These are phyloP conservation scores for Spergularia bocconei DNA, from an alignment of 148 eudicot species.

Conservation along the genomic window DNA sequence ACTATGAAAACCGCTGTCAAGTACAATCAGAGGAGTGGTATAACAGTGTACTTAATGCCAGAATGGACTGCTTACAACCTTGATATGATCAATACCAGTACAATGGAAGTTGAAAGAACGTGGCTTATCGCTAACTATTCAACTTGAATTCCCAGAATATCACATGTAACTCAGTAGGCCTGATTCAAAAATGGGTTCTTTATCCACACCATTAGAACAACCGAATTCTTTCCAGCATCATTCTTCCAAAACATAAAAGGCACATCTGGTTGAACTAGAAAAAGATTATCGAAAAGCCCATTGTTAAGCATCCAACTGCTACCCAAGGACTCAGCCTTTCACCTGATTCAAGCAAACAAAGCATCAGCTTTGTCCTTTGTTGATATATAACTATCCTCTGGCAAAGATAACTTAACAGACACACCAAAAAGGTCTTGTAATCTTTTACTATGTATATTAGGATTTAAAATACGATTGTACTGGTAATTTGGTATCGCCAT, in stretches of 20 bases:
- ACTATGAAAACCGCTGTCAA: no score
- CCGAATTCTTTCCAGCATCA: conserved; percentile 1
- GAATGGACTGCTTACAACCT: conserved; percentile 6
- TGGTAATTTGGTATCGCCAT: no score
- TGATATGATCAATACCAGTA: background rate
- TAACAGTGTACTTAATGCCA: background rate
- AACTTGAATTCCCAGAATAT: conserved; percentile 8
- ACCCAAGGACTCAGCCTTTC: conserved; percentile 94
- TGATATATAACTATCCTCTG: background rate
- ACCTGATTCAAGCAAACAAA: conserved; percentile 48
- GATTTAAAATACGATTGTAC: no score
- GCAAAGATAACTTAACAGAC: background rate
- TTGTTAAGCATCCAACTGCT: conserved; percentile 68
- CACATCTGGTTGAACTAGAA: conserved; percentile 39
- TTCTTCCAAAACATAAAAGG: conserved; percentile 10
- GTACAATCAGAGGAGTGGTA: background rate
- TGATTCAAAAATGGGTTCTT: conserved; percentile 16
- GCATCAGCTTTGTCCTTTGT: background rate
- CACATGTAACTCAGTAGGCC: background rate
- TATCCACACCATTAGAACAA: background rate
- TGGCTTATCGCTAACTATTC: conserved; percentile 4
- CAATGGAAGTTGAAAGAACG: conserved; percentile 4
- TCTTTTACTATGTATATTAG: background rate
- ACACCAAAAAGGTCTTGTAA: background rate
- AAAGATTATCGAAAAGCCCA: conserved; percentile 84